A percentile compares a stretch with the other conserved stretches of the same genome.
phyloP scores from a whole-genome alignment of 352 stramenopile genomes.

The Phytophthora pseudosyringae region DNA sequence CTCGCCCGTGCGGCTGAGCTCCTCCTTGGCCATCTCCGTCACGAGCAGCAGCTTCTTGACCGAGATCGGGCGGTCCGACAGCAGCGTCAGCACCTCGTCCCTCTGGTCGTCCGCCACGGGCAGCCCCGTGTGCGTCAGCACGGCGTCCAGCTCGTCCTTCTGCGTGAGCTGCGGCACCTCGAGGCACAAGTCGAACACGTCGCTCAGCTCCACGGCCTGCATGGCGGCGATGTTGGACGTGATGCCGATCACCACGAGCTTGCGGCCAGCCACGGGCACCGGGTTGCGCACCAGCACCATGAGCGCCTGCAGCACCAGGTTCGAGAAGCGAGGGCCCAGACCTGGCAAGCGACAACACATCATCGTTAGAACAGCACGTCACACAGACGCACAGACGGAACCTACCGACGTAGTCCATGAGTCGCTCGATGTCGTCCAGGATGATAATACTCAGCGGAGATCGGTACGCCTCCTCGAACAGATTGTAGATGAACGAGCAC shows the following conservation, averaged over 20 bases:
- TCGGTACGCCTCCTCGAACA: slow-evolving; percentile 98
- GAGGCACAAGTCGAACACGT: slow-evolving; percentile 95
- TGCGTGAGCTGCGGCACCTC: slow-evolving; percentile 93
- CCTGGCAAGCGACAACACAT: slow-evolving; percentile 29
- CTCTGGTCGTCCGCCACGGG: slow-evolving; percentile 72
- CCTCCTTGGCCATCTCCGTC: slow-evolving; percentile 96
- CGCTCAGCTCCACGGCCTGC: slow-evolving; percentile 92
- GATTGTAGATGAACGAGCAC: slow-evolving; percentile 93
- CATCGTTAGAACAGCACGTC: slow-evolving; percentile 9
- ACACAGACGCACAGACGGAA: neutral
- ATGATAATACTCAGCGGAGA: slow-evolving; percentile 98
- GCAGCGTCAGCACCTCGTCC: slow-evolving; percentile 67
- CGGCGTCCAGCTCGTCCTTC: slow-evolving; percentile 90
- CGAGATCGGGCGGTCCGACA: slow-evolving; percentile 94
- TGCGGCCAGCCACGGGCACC: slow-evolving; percentile 91
- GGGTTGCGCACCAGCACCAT: slow-evolving; percentile 99
- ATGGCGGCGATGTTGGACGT: slow-evolving; percentile 93
- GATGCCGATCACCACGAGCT: slow-evolving; percentile 97
- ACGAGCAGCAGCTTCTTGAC: slow-evolving; percentile 99
- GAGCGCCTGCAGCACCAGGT: slow-evolving; percentile 98
- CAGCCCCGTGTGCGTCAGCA: slow-evolving; percentile 84
- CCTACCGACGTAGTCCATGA: slow-evolving; percentile 96
- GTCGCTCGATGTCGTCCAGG: slow-evolving; percentile 99
- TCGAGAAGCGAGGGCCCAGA: slow-evolving; percentile 98
- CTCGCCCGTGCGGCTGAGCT: slow-evolving; percentile 68